phyloP scores from a whole-genome alignment of 768 basidiomycete species.

The Hygrocybe coccinea region DNA sequence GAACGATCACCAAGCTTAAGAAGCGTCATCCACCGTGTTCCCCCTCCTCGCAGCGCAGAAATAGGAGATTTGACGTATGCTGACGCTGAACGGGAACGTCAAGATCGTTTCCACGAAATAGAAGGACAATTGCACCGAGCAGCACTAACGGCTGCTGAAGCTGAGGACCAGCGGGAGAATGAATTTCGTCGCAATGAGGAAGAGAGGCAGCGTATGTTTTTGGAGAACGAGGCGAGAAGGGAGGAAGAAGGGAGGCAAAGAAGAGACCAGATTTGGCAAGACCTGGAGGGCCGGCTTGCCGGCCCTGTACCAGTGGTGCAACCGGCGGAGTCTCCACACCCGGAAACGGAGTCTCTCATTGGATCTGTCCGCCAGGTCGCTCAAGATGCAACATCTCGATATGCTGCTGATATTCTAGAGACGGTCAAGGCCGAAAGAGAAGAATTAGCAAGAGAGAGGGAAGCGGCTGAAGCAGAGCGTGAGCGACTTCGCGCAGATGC shows the following conservation, averaged over 20 bases:
- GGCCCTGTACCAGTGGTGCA: slow-evolving; percentile 18
- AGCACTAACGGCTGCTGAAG: slow-evolving; percentile 47
- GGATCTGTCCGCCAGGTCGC: slow-evolving; percentile 13
- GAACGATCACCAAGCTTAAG: slow-evolving; percentile 3
- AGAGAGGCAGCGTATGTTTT: slow-evolving; percentile 56
- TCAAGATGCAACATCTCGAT: slow-evolving; percentile 51
- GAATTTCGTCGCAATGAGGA: slow-evolving; percentile 65
- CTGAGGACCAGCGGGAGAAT: slow-evolving; percentile 59
- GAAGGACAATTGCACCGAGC: slow-evolving; percentile 48
- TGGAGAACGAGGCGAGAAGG: slow-evolving; percentile 54
- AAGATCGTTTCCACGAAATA: slow-evolving; percentile 54
- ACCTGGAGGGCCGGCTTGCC: slow-evolving; percentile 36
- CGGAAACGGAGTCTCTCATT: neutral
- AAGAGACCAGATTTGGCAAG: slow-evolving; percentile 43
- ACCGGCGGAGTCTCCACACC: slow-evolving; percentile 4
- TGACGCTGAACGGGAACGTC: slow-evolving; percentile 47
- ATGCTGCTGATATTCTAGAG: slow-evolving; percentile 55
- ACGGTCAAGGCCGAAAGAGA: slow-evolving; percentile 57
- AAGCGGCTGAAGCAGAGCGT: slow-evolving; percentile 50
- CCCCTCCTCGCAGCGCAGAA: slow-evolving; percentile 29
- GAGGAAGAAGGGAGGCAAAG: slow-evolving; percentile 51
- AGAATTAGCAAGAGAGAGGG: slow-evolving; percentile 51
- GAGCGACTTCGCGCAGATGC: slow-evolving; percentile 45
- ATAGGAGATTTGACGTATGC: slow-evolving; percentile 38
- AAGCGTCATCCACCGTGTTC: slow-evolving; percentile 11